Evolutionary conservation across 1,139 yeast genomes (phyloP).

Genomic region (Kurtzmaniella quercitrusa): DNA sequence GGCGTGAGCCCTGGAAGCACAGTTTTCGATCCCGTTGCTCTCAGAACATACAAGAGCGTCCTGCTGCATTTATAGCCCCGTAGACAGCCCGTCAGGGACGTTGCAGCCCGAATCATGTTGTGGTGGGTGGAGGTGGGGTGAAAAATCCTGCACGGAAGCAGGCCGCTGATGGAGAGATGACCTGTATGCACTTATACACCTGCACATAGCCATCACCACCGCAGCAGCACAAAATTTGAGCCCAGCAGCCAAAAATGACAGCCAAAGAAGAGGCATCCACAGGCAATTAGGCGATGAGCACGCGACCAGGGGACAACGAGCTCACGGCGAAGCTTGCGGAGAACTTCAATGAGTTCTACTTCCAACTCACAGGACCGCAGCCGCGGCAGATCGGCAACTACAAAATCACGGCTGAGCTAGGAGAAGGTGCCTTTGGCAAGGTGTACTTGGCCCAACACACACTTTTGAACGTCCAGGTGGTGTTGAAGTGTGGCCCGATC

Average conservation of each 20-base stretch:
- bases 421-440: constrained; percentile 90
- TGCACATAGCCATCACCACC: not conserved
- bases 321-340: constrained; percentile 49
- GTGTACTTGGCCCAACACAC: constrained; percentile 81
- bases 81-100: not conserved
- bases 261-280: not conserved
- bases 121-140: not conserved
- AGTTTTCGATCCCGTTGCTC: no score
- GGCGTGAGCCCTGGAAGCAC: no score
- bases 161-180: not conserved
- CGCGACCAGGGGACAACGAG: constrained; percentile 19
- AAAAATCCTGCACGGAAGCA: not conserved
- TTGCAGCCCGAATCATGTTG: not conserved
- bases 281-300: constrained; percentile 12
- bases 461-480: constrained; percentile 70
- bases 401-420: constrained; percentile 63
- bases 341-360: constrained; percentile 59
- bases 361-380: constrained; percentile 48
- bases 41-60: no score
- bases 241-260: not conserved
- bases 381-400: constrained; percentile 74
- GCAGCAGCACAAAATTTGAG: not conserved
- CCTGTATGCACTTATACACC: not conserved
- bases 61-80: not conserved
- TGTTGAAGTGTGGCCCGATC: constrained; percentile 78